Evolutionary conservation across 2,329 filamentous ascomycete genomes (phyloP).

Genomic region (Monosporascus sp.): DNA sequence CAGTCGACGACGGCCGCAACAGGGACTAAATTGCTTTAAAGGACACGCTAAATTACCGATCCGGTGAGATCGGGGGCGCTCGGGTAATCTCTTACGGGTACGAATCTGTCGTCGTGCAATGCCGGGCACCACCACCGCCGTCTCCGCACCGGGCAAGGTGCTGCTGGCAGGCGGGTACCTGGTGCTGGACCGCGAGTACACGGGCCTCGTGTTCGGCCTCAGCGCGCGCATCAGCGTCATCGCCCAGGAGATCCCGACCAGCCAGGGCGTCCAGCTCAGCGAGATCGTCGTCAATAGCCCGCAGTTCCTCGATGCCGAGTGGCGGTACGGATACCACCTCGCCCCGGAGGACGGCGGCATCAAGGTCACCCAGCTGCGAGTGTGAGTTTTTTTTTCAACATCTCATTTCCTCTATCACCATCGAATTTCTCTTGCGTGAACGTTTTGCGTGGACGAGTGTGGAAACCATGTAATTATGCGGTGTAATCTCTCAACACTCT

Average conservation of each 20-base stretch:
- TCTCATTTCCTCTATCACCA: constrained; percentile 1
- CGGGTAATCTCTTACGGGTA: too few species aligned
- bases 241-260: constrained; percentile 51
- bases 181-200: constrained; percentile 83
- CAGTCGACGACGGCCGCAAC: too few species aligned
- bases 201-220: constrained; percentile 65
- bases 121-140: constrained; percentile 38
- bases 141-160: constrained; percentile 95
- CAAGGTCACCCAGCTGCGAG: constrained; percentile 70
- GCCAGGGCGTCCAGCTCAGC: constrained; percentile 56
- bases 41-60: too few species aligned
- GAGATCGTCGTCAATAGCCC: constrained; percentile 86
- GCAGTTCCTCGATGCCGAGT: constrained; percentile 81
- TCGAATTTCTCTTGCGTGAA: background rate
- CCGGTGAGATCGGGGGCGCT: too few species aligned
- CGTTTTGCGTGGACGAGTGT: background rate
- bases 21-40: too few species aligned
- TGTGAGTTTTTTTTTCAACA: constrained; percentile 40
- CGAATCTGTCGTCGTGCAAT: too few species aligned
- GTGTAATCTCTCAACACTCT: too few species aligned
- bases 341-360: constrained; percentile 71
- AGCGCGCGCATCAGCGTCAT: constrained; percentile 63
- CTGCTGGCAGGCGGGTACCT: constrained; percentile 92
- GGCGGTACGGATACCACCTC: constrained; percentile 77
- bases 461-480: background rate